Conservation (phyloP, 202 grass and related monocot genomes). For the Panicum hallii region DNA sequence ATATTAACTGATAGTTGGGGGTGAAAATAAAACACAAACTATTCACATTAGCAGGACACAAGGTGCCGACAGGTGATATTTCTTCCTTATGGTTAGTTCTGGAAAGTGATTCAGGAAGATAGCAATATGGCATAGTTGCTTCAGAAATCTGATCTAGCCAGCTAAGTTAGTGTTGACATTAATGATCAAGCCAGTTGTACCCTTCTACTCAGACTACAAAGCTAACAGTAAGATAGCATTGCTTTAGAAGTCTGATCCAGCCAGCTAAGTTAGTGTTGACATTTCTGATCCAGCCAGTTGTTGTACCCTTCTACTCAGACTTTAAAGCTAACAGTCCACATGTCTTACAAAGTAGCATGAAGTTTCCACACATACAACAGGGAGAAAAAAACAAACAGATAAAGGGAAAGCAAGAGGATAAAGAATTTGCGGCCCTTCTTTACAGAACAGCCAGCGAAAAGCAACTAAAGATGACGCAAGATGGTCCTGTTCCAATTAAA, state of each 20-base stretch:
- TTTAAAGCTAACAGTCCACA: slow-evolving; percentile 58
- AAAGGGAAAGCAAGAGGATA: slow-evolving; percentile 62
- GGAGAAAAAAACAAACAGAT: slow-evolving; percentile 40
- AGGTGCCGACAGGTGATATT: not conserved
- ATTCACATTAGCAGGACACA: slow-evolving; percentile 8
- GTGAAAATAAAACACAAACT: not conserved
- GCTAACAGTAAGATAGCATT: slow-evolving; percentile 32
- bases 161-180: slow-evolving; percentile 44
- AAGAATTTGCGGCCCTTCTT: slow-evolving; percentile 47
- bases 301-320: slow-evolving; percentile 9
- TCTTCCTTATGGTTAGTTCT: not conserved
- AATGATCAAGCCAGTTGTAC: slow-evolving; percentile 38
- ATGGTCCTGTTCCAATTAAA: slow-evolving; percentile 57
- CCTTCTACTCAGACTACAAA: slow-evolving; percentile 33
- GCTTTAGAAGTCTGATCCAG: not conserved
- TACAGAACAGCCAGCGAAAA: slow-evolving; percentile 47
- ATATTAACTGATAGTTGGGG: not conserved
- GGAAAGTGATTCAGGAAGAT: not conserved
- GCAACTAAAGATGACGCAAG: slow-evolving; percentile 53
- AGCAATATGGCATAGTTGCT: slow-evolving; percentile 1
- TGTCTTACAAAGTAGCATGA: slow-evolving; percentile 56
- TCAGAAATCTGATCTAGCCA: slow-evolving; percentile 39
- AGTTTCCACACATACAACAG: slow-evolving; percentile 53
- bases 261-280: slow-evolving; percentile 21
- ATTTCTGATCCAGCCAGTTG: slow-evolving; percentile 41